Percentiles rank a stretch among this genome's conserved stretches.
phyloP scores from a whole-genome alignment of 2,329 filamentous ascomycete genomes.

The Fusarium tanahbumbuense region DNA sequence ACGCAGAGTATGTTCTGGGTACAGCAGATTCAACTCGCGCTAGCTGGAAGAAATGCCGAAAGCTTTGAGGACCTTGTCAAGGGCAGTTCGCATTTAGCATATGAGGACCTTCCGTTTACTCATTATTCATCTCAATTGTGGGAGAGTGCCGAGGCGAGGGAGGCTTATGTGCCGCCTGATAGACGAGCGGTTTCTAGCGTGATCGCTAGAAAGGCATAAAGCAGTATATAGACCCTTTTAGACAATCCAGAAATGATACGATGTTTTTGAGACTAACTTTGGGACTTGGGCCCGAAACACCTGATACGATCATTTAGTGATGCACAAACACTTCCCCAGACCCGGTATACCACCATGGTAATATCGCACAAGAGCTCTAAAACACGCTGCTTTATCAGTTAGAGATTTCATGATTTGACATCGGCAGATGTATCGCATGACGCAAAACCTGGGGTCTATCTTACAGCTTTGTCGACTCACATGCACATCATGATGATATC shows the following conservation, averaged over 20 bases:
- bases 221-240: no score
- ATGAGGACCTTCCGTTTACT: conserved; percentile 44
- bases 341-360: no score
- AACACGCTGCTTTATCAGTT: neutral
- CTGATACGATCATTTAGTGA: neutral
- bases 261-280: neutral
- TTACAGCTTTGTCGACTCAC: neutral
- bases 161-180: conserved; percentile 43
- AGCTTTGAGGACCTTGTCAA: conserved; percentile 42
- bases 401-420: neutral
- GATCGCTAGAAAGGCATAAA: neutral
- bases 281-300: neutral
- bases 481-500: conserved; percentile 24
- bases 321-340: neutral
- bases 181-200: conserved; percentile 36
- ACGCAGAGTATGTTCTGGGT: conserved; percentile 49
- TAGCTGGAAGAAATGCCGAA: neutral
- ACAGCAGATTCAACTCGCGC: conserved; percentile 38
- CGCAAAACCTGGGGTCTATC: neutral
- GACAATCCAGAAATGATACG: neutral
- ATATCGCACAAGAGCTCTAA: no score
- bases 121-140: conserved; percentile 47
- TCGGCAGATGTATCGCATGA: neutral
- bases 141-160: conserved; percentile 44
- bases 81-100: conserved; percentile 37